Base-by-base conservation (phyloP, 495 filamentous ascomycete species). In the Podospora bellae-mahoneyi region DNA sequence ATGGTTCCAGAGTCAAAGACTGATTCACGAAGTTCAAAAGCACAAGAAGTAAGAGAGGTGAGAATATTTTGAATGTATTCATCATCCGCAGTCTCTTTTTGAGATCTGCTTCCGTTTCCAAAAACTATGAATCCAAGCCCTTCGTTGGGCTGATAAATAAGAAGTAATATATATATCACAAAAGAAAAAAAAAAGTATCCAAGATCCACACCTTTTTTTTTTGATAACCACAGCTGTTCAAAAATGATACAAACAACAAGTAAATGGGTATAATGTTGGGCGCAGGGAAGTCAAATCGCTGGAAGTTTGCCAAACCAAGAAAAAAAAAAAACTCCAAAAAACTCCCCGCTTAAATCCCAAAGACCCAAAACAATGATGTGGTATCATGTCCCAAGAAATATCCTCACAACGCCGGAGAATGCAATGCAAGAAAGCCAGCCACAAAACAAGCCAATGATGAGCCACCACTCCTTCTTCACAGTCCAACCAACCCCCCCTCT, bases 291-390 rank as follows among this genome's bases (percentile, higher is more conserved):
- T 18, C 39, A 48, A 48, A 48, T 48, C 39, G 39, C 39, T 16
- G 39, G 39, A 48, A 48, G 39, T 32, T 32, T 32, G 30, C 30
- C 4, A 5, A 32, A 32, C 30, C 4, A 5, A 32, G 7, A 32
- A 13, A 56, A 56, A 32, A 13, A 56, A 56, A 56, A 26, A 23
- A 58, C 55, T 58, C 55, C 55, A 58, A 26, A n/a, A 58, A 58
- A 58, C 55, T 26, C 55, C 55, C 23, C 23, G 55, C 23, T 26
- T 9, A 10, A 10, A 58, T 58, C 55, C n/a, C 55, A 58, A 19
- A 19, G 48, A 28, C 67, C 30, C 59, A 64, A 13, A 60, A 23
- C 23, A 13, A 16, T 48, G 39, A 3, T 48, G 39, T 9, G 15
- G 55, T 58, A 58, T 58, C 55, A 58, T 58, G n/a, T 2, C 18